Evolutionary conservation across 768 basidiomycete species (phyloP).

Genomic region (Austroboletus eburneus): DNA sequence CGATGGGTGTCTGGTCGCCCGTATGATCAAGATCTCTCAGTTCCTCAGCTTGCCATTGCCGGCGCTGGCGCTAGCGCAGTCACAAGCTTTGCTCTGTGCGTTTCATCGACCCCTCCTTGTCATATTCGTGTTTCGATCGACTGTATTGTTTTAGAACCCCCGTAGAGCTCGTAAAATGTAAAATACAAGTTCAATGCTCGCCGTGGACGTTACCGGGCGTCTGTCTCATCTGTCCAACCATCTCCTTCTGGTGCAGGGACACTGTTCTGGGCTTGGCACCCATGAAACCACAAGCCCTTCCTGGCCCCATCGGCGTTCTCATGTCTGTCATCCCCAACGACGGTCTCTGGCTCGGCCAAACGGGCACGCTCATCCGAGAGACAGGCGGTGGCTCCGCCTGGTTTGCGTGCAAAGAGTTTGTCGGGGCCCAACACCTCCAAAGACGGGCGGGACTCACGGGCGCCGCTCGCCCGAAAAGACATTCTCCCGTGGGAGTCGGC

Average conservation of each 20-base stretch:
- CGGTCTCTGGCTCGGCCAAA: conserved; percentile 93
- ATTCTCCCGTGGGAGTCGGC: conserved; percentile 80
- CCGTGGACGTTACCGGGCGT: conserved; percentile 20
- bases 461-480: conserved; percentile 36
- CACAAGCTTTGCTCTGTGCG: too few species aligned
- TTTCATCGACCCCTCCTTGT: conserved; percentile 9
- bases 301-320: conserved; percentile 73
- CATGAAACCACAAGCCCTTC: conserved; percentile 35
- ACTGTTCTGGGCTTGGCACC: conserved; percentile 8
- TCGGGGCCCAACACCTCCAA: conserved; percentile 56
- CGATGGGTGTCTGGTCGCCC: conserved; percentile 38
- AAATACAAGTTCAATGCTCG: conserved; percentile 95
- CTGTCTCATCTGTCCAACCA: conserved; percentile 6
- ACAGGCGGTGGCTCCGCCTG: conserved; percentile 88
- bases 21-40: conserved; percentile 41
- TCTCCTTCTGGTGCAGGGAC: conserved; percentile 14
- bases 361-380: conserved; percentile 89
- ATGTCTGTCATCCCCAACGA: conserved; percentile 55
- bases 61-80: conserved; percentile 84
- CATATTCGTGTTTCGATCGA: background rate
- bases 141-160: conserved; percentile 58
- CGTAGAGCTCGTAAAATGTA: conserved; percentile 93
- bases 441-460: conserved; percentile 36
- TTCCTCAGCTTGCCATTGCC: conserved; percentile 71
- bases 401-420: conserved; percentile 86